Percentiles rank a stretch among this genome's conserved stretches.
Evolutionary conservation across 1,139 yeast genomes (phyloP).

Genomic region (Candida pseudoviswanathii): DNA sequence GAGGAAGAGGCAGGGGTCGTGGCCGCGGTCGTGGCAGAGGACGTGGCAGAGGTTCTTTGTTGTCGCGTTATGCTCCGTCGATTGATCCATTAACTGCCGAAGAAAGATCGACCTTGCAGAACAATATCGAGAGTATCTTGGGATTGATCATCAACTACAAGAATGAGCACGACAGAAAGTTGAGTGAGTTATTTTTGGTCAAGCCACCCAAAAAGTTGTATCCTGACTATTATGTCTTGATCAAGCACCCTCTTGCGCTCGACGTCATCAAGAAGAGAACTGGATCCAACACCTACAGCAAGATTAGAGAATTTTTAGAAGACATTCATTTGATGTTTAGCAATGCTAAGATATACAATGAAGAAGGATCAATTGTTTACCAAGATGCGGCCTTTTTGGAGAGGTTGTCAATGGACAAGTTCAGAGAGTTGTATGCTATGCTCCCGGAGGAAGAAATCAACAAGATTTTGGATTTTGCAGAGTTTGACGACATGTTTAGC

Average conservation of each 20-base stretch:
- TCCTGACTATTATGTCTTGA: conserved; percentile 85
- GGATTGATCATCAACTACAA: conserved; percentile 45
- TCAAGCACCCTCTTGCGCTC: conserved; percentile 80
- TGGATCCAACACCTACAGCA: conserved; percentile 51
- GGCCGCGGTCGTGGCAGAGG: conserved; percentile 29
- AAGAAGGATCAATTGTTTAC: conserved; percentile 83
- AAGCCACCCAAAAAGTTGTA: conserved; percentile 74
- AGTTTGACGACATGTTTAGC: conserved; percentile 50
- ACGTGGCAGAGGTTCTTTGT: conserved; percentile 30
- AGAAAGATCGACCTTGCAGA: conserved; percentile 45
- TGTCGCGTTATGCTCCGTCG: conserved; percentile 37
- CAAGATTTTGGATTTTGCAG: conserved; percentile 44
- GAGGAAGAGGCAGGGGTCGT: conserved; percentile 21
- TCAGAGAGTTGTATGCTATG: conserved; percentile 27
- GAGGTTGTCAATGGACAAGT: conserved; percentile 40
- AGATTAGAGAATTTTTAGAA: conserved; percentile 61
- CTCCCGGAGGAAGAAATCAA: conserved; percentile 29
- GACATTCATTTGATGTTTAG: conserved; percentile 78
- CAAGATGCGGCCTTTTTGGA: conserved; percentile 76
- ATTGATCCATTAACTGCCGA: conserved; percentile 43
- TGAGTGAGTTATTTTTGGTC: conserved; percentile 64
- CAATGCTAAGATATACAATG: conserved; percentile 86
- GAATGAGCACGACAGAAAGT: conserved; percentile 43
- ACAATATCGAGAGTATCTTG: conserved; percentile 44
- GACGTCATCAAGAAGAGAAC: conserved; percentile 67